These are phyloP conservation scores for Colletotrichum siamense DNA, from an alignment of 2,329 filamentous ascomycete genomes.

Conservation along the genomic window DNA sequence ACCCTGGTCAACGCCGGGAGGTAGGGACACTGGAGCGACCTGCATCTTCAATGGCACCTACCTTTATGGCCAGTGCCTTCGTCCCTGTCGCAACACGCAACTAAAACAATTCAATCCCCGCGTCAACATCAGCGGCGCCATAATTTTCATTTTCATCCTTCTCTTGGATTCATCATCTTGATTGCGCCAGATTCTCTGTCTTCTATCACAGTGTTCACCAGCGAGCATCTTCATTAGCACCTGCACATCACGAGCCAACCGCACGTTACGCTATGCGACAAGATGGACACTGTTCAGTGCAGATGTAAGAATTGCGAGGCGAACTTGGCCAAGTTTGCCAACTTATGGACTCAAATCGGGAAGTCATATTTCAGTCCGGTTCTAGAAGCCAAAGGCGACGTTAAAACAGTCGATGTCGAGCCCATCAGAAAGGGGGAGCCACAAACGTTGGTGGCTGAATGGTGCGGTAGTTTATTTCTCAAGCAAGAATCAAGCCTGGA, in stretches of 20 bases:
- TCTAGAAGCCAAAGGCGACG: constrained; percentile 26
- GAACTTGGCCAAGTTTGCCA: constrained; percentile 35
- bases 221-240: neutral
- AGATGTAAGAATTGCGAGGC: constrained; percentile 38
- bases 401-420: constrained; percentile 29
- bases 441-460: constrained; percentile 40
- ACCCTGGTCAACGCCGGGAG: neutral
- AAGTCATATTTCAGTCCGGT: constrained; percentile 45
- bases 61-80: neutral
- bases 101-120: neutral
- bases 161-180: neutral
- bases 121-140: neutral
- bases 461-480: constrained; percentile 28
- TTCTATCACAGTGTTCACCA: neutral
- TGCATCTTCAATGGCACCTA: neutral
- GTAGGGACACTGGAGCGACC: neutral
- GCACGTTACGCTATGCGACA: neutral
- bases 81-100: neutral
- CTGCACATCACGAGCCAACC: neutral
- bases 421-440: constrained; percentile 32
- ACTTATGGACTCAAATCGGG: constrained; percentile 45
- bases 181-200: neutral
- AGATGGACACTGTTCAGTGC: constrained; percentile 41
- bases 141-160: neutral
- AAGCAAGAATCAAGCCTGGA: neutral